Percentiles rank a stretch among this genome's conserved stretches.
phyloP scores from a whole-genome alignment of 2,329 filamentous ascomycete genomes.

The Coniosporium tulheliwenetii region DNA sequence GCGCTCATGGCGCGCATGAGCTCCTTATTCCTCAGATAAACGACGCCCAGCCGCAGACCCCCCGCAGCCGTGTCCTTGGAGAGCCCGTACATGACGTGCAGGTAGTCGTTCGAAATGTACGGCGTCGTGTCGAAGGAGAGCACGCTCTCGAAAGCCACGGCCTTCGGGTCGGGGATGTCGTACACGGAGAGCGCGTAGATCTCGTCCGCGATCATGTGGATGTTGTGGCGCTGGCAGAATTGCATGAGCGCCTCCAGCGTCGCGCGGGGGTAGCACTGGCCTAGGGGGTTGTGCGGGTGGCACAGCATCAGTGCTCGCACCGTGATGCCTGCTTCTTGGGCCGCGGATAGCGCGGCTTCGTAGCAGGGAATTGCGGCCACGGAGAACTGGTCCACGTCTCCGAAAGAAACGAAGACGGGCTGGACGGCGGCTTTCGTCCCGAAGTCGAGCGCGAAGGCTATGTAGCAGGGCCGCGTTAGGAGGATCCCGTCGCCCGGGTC shows the following conservation, averaged over 20 bases:
- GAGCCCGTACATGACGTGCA: constrained; percentile 18
- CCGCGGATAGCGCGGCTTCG: constrained; percentile 18
- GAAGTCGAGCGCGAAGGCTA: constrained; percentile 33
- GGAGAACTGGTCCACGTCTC: constrained; percentile 21
- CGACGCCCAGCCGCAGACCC: constrained; percentile 15
- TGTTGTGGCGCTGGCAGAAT: constrained; percentile 13
- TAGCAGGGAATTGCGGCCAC: constrained; percentile 17
- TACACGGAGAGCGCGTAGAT: constrained; percentile 20
- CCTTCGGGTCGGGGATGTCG: constrained; percentile 3
- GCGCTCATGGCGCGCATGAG: constrained; percentile 10
- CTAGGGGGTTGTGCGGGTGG: constrained; percentile 29
- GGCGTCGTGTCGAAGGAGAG: constrained; percentile 8
- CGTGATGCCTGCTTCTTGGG: constrained; percentile 15
- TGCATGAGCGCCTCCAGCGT: constrained; percentile 10
- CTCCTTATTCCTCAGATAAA: constrained; percentile 11
- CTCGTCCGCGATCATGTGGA: constrained; percentile 21
- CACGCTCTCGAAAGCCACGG: constrained; percentile 9
- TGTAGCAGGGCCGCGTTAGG: constrained; percentile 30
- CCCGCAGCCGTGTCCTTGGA: constrained; percentile 18
- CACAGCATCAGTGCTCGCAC: constrained; percentile 26
- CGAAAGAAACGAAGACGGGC: constrained; percentile 22
- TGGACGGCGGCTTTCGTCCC: constrained; percentile 24
- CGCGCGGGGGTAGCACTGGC: constrained; percentile 11
- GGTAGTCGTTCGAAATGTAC: constrained; percentile 6
- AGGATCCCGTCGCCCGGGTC: constrained; percentile 31